Evolutionary conservation across 495 filamentous ascomycete genomes (phyloP).

Genomic region (Neohortaea acidophila): DNA sequence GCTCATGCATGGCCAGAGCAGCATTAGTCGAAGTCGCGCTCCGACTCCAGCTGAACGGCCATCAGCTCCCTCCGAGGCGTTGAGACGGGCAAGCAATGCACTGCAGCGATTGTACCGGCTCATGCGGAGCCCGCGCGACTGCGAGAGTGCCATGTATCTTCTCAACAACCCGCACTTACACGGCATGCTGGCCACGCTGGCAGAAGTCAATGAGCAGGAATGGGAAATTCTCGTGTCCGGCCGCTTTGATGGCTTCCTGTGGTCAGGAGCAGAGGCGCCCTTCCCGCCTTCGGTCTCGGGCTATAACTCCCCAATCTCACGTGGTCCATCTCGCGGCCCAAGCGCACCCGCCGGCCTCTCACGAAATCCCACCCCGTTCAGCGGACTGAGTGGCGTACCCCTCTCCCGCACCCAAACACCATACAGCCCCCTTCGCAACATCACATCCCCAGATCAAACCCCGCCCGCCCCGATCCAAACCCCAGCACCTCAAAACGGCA

Average conservation of each 20-base stretch:
- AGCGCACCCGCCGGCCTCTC: constrained; percentile 22
- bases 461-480: constrained; percentile 10
- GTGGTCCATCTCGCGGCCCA: constrained; percentile 36
- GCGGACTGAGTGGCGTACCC: constrained; percentile 13
- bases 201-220: constrained; percentile 70
- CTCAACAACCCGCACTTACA: constrained; percentile 70
- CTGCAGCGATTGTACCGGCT: constrained; percentile 78
- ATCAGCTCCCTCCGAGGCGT: constrained; percentile 46
- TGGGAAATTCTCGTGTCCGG: constrained; percentile 96
- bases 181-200: constrained; percentile 72
- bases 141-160: constrained; percentile 77
- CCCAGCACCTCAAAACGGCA: constrained; percentile 4
- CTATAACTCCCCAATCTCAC: constrained; percentile 34
- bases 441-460: constrained; percentile 25
- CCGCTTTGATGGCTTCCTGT: constrained; percentile 92
- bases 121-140: constrained; percentile 52
- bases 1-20: constrained; percentile 52
- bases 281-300: constrained; percentile 21
- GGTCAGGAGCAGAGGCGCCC: constrained; percentile 67
- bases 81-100: constrained; percentile 55
- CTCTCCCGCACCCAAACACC: constrained; percentile 23
- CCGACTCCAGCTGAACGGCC: constrained; percentile 40
- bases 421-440: constrained; percentile 14
- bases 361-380: constrained; percentile 25
- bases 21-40: constrained; percentile 36